phyloP scores from a whole-genome alignment of 2,329 filamentous ascomycete species.

The Fusarium burgessii region DNA sequence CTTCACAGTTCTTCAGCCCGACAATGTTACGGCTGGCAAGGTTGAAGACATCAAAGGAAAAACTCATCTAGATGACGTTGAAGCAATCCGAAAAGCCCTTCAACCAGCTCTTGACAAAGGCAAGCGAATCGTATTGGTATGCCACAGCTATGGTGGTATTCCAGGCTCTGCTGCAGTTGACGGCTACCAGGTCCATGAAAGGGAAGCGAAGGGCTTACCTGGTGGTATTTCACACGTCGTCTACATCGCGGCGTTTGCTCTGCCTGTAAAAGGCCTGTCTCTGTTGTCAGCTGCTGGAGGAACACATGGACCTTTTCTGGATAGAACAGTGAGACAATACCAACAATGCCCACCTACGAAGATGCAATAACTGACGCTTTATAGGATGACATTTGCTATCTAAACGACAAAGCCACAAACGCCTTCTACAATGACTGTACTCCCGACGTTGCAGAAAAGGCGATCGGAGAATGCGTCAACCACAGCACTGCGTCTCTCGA shows the following conservation, averaged over 20 bases:
- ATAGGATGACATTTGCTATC: conserved; percentile 4
- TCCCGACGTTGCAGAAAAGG: background rate
- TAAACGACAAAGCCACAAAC: conserved; percentile 7
- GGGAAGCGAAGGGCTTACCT: conserved; percentile 35
- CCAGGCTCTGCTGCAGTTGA: conserved; percentile 44
- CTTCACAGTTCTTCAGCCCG: conserved; percentile 3
- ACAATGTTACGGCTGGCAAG: background rate
- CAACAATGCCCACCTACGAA: background rate
- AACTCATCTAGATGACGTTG: conserved; percentile 11
- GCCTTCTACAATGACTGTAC: conserved; percentile 21
- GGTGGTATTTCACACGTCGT: conserved; percentile 49
- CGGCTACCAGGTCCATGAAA: conserved; percentile 45
- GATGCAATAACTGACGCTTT: no score
- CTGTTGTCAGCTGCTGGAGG: background rate
- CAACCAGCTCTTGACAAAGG: background rate
- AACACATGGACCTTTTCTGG: background rate
- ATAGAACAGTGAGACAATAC: background rate
- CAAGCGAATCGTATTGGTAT: conserved; percentile 28
- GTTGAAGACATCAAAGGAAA: conserved; percentile 1
- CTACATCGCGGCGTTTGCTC: conserved; percentile 46
- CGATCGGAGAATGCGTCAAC: background rate
- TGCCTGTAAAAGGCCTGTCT: conserved; percentile 23
- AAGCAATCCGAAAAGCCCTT: background rate
- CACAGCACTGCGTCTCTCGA: conserved; percentile 38
- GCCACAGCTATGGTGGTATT: conserved; percentile 49